phyloP scores from a whole-genome alignment of 106 monocot genomes.

The Chionographis japonica region DNA sequence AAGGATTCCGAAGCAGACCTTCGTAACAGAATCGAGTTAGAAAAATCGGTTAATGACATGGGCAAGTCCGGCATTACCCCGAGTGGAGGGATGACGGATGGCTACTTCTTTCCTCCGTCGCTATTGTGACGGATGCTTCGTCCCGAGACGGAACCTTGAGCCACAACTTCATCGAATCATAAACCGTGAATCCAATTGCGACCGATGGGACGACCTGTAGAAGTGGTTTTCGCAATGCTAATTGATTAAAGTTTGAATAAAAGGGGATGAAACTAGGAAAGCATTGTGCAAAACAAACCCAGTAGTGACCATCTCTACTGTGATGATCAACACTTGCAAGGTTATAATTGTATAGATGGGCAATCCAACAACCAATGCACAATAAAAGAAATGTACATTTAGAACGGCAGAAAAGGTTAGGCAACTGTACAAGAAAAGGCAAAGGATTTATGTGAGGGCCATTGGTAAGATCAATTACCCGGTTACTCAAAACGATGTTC shows the following conservation, averaged over 20 bases:
- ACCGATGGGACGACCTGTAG: conserved; percentile 86
- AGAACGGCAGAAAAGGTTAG: too few species aligned
- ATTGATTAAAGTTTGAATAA: neutral
- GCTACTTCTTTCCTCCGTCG: conserved; percentile 31
- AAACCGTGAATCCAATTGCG: conserved; percentile 91
- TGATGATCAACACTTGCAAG: too few species aligned
- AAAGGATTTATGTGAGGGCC: too few species aligned
- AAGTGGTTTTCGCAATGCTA: neutral
- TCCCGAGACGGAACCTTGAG: conserved; percentile 79
- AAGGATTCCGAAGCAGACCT: too few species aligned
- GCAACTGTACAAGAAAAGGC: too few species aligned
- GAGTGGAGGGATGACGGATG: conserved; percentile 38
- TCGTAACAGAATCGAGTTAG: neutral
- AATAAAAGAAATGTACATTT: too few species aligned
- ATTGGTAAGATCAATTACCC: too few species aligned
- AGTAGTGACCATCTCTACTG: neutral
- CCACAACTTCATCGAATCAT: conserved; percentile 83
- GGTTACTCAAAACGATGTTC: too few species aligned
- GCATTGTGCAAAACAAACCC: neutral
- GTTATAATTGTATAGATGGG: too few species aligned
- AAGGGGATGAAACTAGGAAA: neutral
- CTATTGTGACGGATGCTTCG: conserved; percentile 13
- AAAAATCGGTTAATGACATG: neutral
- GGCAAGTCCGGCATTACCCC: neutral
- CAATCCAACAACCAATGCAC: too few species aligned